Base-by-base conservation (phyloP, 2,329 filamentous ascomycete genomes). In the Trichoderma citrinoviride region DNA sequence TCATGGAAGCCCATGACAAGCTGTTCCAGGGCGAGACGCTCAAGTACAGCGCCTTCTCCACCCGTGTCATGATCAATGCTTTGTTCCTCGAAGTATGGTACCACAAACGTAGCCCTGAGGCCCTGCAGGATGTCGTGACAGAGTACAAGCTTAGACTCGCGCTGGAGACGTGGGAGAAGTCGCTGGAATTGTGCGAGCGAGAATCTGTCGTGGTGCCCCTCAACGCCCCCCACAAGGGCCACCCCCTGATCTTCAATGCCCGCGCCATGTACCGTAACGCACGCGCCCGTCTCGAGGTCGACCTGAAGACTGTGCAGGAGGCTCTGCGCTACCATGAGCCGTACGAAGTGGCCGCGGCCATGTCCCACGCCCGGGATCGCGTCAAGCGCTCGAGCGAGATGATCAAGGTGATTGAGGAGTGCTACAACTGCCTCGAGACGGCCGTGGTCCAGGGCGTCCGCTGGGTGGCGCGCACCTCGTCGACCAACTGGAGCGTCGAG, bases 61-160 rank as follows among this genome's bases (percentile, higher is more conserved):
- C 95, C 12, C 92, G 95, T 68, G 92, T 98, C 69, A 96, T 99
- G 92, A 97, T 98, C 84, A 99, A 98, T 74, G 94, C 95, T 12
- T 83, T 99, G 69, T 99, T 98, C 83, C 85, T 99, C 55, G 95
- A 98, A 77, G 94, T 98, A 3, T 99, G 95, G 95, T 96, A 97
- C 75, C 92, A 98, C 81, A 97, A 97, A 85, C 91, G 95, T 74
- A 97, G 92, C 77, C 94, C 94, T n/a, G 93, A 98, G 76, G 93
- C 94, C 57, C 83, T 98, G 46, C 95, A 98, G 79, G 94, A 98
- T 74, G 93, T 98, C 44, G 94, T 98, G 50, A 96, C 94, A 3
- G 95, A 98, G 80, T 98, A 97, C 85, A 98, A 97, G 83, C 89
- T 99, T 67, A 88, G 95, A 65, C 87, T 97, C 61, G 95, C 95